These are phyloP conservation scores for Morella rubra DNA, from an alignment of 306 rosid genomes.

Conservation along the genomic window DNA sequence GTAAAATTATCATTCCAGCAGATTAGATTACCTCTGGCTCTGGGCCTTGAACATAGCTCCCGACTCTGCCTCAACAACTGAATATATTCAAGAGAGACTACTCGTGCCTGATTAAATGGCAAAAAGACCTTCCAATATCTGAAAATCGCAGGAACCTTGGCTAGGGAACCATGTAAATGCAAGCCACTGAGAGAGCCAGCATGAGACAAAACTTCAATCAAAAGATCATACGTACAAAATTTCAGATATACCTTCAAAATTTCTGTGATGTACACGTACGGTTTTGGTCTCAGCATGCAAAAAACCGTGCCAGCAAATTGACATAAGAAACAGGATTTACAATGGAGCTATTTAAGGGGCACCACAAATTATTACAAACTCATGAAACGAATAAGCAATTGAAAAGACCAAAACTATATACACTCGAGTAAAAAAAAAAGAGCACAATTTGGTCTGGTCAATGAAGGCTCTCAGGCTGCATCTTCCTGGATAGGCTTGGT, in stretches of 20 bases:
- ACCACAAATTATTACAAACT: constrained; percentile 39
- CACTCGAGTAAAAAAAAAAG: constrained; percentile 25
- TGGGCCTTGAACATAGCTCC: too few relatives aligned
- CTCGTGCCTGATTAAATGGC: too few relatives aligned
- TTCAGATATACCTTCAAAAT: neutral
- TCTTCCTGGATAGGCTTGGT: constrained; percentile 36
- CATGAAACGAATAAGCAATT: constrained; percentile 32
- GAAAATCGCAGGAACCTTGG: too few relatives aligned
- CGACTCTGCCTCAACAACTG: too few relatives aligned
- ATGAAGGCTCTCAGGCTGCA: constrained; percentile 36
- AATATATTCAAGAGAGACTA: too few relatives aligned
- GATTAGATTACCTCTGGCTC: too few relatives aligned
- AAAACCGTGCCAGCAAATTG: constrained; percentile 7
- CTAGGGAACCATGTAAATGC: too few relatives aligned
- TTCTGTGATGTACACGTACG: neutral
- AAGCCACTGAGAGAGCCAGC: too few relatives aligned
- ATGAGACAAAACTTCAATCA: too few relatives aligned
- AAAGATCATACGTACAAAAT: neutral
- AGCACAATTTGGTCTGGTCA: constrained; percentile 23
- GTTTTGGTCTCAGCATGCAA: constrained; percentile 18
- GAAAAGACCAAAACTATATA: constrained; percentile 30
- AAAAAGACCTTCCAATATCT: too few relatives aligned
- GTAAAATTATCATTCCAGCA: too few relatives aligned
- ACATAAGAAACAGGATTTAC: constrained; percentile 12
- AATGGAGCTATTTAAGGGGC: constrained; percentile 10